Percentiles rank a stretch among this genome's conserved stretches.
Evolutionary conservation across 805 yeast species (phyloP).

Genomic region (Zygoascus bituminiphila): DNA sequence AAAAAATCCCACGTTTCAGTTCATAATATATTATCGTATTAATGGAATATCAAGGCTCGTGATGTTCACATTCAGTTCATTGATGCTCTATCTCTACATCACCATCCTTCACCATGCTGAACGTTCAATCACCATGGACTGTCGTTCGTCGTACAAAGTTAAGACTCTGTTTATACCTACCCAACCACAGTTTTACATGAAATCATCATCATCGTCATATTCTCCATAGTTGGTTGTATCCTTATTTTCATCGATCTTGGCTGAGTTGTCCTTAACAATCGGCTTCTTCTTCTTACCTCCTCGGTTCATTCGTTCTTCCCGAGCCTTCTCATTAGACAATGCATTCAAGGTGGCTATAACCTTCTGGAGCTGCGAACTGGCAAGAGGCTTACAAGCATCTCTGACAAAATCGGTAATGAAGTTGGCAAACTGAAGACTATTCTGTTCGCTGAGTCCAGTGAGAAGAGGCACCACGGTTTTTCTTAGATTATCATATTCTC

Average conservation of each 20-base stretch:
- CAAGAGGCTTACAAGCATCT: conserved; percentile 74
- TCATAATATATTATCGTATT: too few species aligned
- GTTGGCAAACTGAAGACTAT: conserved; percentile 59
- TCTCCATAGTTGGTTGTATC: conserved; percentile 44
- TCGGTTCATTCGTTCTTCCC: conserved; percentile 83
- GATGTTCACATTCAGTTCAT: too few species aligned
- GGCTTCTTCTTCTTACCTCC: conserved; percentile 91
- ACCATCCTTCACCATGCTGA: too few species aligned
- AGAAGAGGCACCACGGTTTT: conserved; percentile 59
- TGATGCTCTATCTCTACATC: too few species aligned
- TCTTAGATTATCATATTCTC: conserved; percentile 70
- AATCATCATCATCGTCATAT: conserved; percentile 33
- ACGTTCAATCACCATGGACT: too few species aligned
- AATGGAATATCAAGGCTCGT: too few species aligned
- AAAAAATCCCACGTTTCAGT: too few species aligned
- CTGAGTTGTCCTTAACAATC: conserved; percentile 61
- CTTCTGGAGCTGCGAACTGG: conserved; percentile 75
- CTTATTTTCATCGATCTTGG: conserved; percentile 50
- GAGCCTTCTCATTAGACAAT: conserved; percentile 73
- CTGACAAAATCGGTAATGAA: conserved; percentile 80
- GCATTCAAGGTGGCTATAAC: conserved; percentile 79
- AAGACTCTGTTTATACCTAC: too few species aligned
- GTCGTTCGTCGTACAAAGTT: too few species aligned
- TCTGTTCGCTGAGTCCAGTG: conserved; percentile 50
- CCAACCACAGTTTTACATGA: conserved; percentile 27